A percentile compares a stretch with the other conserved stretches of the same genome.
Evolutionary conservation across 2,329 filamentous ascomycete genomes (phyloP).

Genomic region (Aureobasidium sp.): DNA sequence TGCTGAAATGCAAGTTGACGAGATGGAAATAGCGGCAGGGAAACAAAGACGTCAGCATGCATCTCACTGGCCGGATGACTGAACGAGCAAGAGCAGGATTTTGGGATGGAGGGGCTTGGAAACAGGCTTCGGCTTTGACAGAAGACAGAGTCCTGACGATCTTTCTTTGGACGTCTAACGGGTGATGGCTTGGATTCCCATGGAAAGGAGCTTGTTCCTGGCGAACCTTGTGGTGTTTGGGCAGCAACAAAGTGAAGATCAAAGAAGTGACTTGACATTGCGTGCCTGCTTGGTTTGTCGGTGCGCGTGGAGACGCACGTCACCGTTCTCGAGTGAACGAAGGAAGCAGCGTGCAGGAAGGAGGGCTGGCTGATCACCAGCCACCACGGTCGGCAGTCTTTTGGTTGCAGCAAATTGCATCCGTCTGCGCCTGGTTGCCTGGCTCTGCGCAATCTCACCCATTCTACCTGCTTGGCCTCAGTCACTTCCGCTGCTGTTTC

Average conservation of each 20-base stretch:
- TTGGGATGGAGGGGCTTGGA: background rate
- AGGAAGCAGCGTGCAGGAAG: background rate
- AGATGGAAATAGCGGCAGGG: background rate
- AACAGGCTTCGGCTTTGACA: constrained; percentile 6
- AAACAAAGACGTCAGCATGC: constrained; percentile 1
- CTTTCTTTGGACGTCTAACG: background rate
- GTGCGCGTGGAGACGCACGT: background rate
- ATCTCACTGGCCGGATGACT: background rate
- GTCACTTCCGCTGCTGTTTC: background rate
- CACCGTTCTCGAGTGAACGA: background rate
- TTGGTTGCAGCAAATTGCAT: background rate
- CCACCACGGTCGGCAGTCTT: background rate
- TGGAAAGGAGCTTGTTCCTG: background rate
- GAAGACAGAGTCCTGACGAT: constrained; percentile 3
- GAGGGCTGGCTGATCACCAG: constrained; percentile 3
- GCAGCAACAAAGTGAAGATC: constrained; percentile 1
- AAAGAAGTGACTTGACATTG: background rate
- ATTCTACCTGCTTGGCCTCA: background rate
- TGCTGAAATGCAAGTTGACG: background rate
- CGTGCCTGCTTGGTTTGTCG: background rate
- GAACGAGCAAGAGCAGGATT: background rate
- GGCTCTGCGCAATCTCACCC: constrained; percentile 2
- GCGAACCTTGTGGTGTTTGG: constrained; percentile 6
- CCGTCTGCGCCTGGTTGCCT: constrained; percentile 8
- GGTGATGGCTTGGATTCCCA: background rate